Conservation (phyloP, 176 grass and related monocot genomes). For the Musa acuminata region DNA sequence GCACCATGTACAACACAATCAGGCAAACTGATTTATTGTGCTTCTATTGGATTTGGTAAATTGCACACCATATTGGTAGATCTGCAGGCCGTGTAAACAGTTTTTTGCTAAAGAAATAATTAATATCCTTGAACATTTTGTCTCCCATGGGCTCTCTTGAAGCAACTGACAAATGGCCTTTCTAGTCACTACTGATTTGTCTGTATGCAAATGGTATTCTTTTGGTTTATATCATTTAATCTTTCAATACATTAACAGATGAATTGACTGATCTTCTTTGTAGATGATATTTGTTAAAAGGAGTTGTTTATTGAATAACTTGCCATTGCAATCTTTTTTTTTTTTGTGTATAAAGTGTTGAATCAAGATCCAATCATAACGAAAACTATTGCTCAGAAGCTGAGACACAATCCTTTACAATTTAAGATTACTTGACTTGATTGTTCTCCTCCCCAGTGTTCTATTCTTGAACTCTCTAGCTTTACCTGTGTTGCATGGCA, state of each 20-base stretch:
- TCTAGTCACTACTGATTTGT: not conserved
- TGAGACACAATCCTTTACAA: not conserved
- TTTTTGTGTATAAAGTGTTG: no score
- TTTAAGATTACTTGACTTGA: not conserved
- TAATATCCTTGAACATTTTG: not conserved
- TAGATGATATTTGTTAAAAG: not conserved
- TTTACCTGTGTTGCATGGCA: not conserved
- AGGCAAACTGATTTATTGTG: no score
- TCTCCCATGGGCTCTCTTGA: not conserved
- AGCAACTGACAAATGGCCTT: not conserved
- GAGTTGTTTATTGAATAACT: not conserved
- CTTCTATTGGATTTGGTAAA: no score
- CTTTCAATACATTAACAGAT: not conserved
- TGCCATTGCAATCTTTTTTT: not conserved
- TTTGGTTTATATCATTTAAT: not conserved
- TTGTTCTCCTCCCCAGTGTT: not conserved
- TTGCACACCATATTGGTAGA: not conserved
- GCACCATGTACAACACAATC: no score
- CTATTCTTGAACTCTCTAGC: not conserved
- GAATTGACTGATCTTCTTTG: not conserved
- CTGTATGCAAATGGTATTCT: not conserved
- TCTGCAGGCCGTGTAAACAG: not conserved
- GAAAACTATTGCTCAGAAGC: not conserved
- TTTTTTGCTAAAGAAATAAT: not conserved
- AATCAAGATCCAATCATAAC: no score